Evolutionary conservation across 2,329 filamentous ascomycete genomes (phyloP).

Genomic region (Aspergillus calidoustus): DNA sequence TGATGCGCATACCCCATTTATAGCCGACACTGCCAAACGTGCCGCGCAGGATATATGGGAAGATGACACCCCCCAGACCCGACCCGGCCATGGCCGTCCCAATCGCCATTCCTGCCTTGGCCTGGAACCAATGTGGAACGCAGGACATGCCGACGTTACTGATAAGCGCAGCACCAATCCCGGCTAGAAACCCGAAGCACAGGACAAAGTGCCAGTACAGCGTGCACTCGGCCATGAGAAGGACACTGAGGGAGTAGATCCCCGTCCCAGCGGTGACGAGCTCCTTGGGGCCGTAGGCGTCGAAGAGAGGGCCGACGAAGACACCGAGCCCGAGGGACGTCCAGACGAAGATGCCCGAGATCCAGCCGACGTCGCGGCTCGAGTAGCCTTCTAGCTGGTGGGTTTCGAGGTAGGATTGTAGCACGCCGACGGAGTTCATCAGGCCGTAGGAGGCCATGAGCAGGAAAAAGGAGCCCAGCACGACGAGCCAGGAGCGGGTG

Average conservation of each 20-base stretch:
- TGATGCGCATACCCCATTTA: constrained; percentile 45
- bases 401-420: constrained; percentile 53
- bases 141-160: constrained; percentile 45
- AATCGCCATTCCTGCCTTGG: constrained; percentile 42
- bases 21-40: constrained; percentile 42
- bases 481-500: constrained; percentile 40
- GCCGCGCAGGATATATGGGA: constrained; percentile 43
- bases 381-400: constrained; percentile 52
- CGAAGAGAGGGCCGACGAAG: constrained; percentile 56
- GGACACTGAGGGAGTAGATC: constrained; percentile 46
- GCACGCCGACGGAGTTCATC: constrained; percentile 56
- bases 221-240: constrained; percentile 53
- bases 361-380: constrained; percentile 55
- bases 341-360: constrained; percentile 54
- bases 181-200: constrained; percentile 44
- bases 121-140: constrained; percentile 50
- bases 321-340: constrained; percentile 51
- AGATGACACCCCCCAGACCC: constrained; percentile 43
- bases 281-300: constrained; percentile 52
- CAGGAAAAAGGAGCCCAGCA: constrained; percentile 43
- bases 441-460: constrained; percentile 51
- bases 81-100: constrained; percentile 47
- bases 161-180: constrained; percentile 41
- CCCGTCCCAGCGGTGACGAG: constrained; percentile 47
- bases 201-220: constrained; percentile 57